Evolutionary conservation across 225 moss, liverwort and hornwort species (phyloP).

Genomic region (Climacium dendroides): DNA sequence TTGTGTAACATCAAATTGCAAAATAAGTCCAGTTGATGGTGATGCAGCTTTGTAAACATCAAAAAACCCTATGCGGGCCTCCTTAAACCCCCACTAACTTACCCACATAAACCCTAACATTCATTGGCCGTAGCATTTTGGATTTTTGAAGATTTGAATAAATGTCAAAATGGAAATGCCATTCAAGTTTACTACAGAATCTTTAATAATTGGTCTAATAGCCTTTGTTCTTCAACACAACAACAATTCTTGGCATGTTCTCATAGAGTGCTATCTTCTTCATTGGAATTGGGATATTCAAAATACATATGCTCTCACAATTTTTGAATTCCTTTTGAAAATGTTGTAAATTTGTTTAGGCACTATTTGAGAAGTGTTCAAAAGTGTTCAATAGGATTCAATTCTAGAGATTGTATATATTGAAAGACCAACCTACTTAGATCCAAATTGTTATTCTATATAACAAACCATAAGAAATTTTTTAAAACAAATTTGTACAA

Average conservation of each 20-base stretch:
- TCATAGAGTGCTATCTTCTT: too few species aligned
- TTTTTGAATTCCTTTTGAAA: too few species aligned
- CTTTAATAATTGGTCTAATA: background rate
- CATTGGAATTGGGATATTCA: background rate
- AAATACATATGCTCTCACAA: rapidly evolving
- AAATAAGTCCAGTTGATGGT: background rate
- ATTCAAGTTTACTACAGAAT: background rate
- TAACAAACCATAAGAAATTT: too few species aligned
- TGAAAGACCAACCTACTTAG: too few species aligned
- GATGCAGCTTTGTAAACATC: background rate
- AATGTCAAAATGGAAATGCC: too few species aligned
- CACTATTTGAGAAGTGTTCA: rapidly evolving
- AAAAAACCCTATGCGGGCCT: background rate
- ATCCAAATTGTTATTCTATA: too few species aligned
- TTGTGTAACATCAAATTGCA: background rate
- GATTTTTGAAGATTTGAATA: background rate
- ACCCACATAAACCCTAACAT: background rate
- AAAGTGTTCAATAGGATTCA: too few species aligned
- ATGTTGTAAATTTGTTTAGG: too few species aligned
- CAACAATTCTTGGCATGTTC: background rate
- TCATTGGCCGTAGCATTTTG: background rate
- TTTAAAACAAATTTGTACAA: too few species aligned
- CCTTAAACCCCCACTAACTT: background rate
- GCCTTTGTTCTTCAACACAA: too few species aligned
- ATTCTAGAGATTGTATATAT: too few species aligned